Base-by-base conservation (phyloP, 306 rosid genomes). In the Prunus campanulata region DNA sequence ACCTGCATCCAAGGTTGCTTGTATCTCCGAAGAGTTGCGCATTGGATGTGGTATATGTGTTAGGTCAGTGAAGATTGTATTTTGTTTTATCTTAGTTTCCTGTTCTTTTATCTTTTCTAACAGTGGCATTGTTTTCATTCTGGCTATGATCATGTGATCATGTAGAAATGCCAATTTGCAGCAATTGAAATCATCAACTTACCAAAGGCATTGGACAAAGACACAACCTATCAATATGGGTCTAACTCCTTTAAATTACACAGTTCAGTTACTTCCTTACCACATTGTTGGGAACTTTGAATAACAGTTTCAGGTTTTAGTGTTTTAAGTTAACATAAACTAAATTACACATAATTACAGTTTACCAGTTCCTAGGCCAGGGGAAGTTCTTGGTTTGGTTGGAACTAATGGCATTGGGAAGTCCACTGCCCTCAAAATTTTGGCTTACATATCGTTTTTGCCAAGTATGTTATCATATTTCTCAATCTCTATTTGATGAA, bases 331-430 rank as follows among this genome's bases (percentile, higher is more conserved):
- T 75, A 32, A 66, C 29, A 6, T 19, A 9, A 24, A 77, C 20
- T 74, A 30, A 30, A 30, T 30, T 30, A 30, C 68, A 51, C 65
- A 30, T 30, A 22, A 81, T 81, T 68, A 57, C 84, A 95, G 98
- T 95, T 72, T 95, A 71, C 99, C 99, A 0, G 92, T 92, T 72
- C 99, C 99, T 2, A 88, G 97, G 87, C 99, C 99, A 0, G 99
- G 99, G 49, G 97, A 92, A 74, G 99, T 92, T 78, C 96, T 95
- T 72, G 99, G 99, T 13, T 83, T 95, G 86, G 99, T 95, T 74
- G 99, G 99, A 64, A 92, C 97, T 1, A 95, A 95, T 71, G 97
- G 99, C 55, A 95, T 88, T 77, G 97, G 99, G 68, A 95, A 95
- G 85, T 95, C 99, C 64, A 95, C 99, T 61, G 97, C 99, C 35